Conservation (phyloP, 345 rosid genomes). For the Boechera divaricarpa region DNA sequence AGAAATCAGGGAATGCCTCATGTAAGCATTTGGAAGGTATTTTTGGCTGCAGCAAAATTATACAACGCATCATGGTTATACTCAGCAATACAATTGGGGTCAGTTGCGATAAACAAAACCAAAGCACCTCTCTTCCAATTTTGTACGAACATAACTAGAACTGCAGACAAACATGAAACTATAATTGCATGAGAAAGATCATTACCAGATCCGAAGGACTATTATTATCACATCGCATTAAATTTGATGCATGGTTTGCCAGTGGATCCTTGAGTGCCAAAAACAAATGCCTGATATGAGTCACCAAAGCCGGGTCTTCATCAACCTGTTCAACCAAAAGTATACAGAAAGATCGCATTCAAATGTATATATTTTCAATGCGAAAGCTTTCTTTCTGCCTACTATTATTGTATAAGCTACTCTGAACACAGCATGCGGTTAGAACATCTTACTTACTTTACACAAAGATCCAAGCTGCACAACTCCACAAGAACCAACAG, state of each 20-base stretch:
- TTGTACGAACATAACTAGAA: constrained; percentile 17
- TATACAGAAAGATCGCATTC: constrained; percentile 19
- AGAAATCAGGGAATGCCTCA: constrained; percentile 50
- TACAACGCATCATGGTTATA: constrained; percentile 30
- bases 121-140: not conserved
- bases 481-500: constrained; percentile 84
- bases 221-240: constrained; percentile 49
- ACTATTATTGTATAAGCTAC: not conserved
- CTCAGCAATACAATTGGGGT: constrained; percentile 27
- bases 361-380: not conserved
- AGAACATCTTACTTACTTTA: constrained; percentile 57
- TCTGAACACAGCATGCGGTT: not conserved
- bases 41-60: constrained; percentile 54
- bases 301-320: constrained; percentile 73
- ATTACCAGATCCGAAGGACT: constrained; percentile 57
- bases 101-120: not conserved
- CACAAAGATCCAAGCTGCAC: constrained; percentile 84
- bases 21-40: constrained; percentile 51
- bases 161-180: not conserved
- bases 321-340: constrained; percentile 60
- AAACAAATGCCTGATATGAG: constrained; percentile 65
- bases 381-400: not conserved
- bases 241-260: constrained; percentile 49
- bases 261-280: constrained; percentile 62
- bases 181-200: constrained; percentile 21